Evolutionary conservation across 495 filamentous ascomycete species (phyloP).

Genomic region (Xylaria telfairii): DNA sequence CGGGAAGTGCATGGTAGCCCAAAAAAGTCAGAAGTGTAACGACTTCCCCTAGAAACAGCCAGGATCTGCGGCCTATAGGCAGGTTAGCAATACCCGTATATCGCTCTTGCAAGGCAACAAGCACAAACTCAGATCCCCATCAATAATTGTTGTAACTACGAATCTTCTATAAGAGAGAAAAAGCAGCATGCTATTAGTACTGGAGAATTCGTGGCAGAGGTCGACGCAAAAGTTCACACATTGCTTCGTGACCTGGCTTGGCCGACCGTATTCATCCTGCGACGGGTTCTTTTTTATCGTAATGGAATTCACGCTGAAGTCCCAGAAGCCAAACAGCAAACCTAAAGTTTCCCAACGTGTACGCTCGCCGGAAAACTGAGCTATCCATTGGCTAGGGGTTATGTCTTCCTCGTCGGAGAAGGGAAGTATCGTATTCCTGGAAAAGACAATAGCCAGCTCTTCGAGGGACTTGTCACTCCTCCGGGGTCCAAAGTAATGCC

Average conservation of each 20-base stretch:
- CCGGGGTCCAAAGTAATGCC: slow-evolving; percentile 26
- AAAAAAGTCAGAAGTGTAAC: slow-evolving; percentile 61
- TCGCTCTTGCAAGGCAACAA: neutral
- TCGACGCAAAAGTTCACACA: slow-evolving; percentile 52
- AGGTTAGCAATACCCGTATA: slow-evolving; percentile 10
- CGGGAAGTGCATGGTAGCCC: slow-evolving; percentile 57
- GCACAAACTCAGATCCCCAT: slow-evolving; percentile 61
- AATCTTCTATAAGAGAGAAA: slow-evolving; percentile 53
- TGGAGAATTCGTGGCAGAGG: slow-evolving; percentile 54
- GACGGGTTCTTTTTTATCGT: slow-evolving; percentile 21
- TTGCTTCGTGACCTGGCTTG: slow-evolving; percentile 46
- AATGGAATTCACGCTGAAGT: slow-evolving; percentile 22
- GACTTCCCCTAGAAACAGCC: slow-evolving; percentile 60
- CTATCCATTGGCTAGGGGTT: slow-evolving; percentile 41
- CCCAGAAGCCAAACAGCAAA: slow-evolving; percentile 57
- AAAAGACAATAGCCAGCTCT: slow-evolving; percentile 33
- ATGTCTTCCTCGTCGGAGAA: slow-evolving; percentile 44
- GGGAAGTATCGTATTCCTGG: slow-evolving; percentile 31
- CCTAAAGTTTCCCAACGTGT: slow-evolving; percentile 67
- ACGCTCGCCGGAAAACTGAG: slow-evolving; percentile 55
- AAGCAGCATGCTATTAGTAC: slow-evolving; percentile 56
- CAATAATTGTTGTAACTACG: slow-evolving; percentile 51
- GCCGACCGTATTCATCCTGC: slow-evolving; percentile 28
- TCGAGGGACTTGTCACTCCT: slow-evolving; percentile 27
- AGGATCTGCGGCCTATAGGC: slow-evolving; percentile 47